These are phyloP conservation scores for Carpinus fangiana DNA, from an alignment of 306 rosid species.

Conservation along the genomic window DNA sequence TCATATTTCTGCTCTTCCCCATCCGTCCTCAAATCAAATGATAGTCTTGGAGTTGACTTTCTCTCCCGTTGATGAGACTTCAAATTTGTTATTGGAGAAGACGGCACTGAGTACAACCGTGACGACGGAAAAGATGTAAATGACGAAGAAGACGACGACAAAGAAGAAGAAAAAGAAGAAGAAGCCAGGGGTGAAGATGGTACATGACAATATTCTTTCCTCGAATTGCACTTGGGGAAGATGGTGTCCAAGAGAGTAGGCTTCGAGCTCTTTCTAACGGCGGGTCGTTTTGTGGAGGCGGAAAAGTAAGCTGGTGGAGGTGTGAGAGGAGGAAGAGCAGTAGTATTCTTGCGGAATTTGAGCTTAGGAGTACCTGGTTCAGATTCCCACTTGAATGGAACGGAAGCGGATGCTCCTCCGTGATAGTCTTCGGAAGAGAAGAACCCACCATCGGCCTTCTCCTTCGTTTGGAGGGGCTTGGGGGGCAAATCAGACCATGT, in stretches of 20 bases:
- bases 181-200: slow-evolving; percentile 17
- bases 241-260: slow-evolving; percentile 33
- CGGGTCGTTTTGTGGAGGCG: slow-evolving; percentile 24
- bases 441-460: not conserved
- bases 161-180: slow-evolving; percentile 17
- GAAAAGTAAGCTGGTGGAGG: slow-evolving; percentile 49
- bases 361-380: slow-evolving; percentile 29
- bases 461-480: not conserved
- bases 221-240: slow-evolving; percentile 39
- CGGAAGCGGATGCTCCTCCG: slow-evolving; percentile 28
- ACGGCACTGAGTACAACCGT: slow-evolving; percentile 33
- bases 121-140: slow-evolving; percentile 25
- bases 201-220: not conserved
- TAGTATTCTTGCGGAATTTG: not conserved
- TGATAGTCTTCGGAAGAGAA: slow-evolving; percentile 31
- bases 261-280: slow-evolving; percentile 27
- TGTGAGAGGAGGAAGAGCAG: slow-evolving; percentile 10
- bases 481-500: not conserved
- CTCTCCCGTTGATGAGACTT: not conserved
- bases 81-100: slow-evolving; percentile 36
- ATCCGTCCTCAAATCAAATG: slow-evolving; percentile 21
- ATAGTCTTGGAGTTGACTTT: slow-evolving; percentile 3
- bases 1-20: slow-evolving; percentile 23
- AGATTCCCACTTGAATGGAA: slow-evolving; percentile 42
- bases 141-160: slow-evolving; percentile 37